Conservation (phyloP, 768 basidiomycete genomes). For the Mycena belliarum region DNA sequence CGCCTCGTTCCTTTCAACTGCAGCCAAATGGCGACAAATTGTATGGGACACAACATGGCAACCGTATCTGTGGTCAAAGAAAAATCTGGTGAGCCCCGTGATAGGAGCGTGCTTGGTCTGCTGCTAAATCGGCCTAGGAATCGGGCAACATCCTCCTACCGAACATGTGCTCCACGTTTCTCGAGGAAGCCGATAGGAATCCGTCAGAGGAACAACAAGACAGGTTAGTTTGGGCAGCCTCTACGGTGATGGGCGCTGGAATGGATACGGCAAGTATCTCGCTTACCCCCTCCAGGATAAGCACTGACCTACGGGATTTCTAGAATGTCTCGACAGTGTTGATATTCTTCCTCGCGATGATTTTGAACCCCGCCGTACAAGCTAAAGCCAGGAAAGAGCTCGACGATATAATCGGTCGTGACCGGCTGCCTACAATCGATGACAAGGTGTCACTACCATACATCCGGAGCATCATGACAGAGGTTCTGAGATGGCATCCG, state of each 20-base stretch:
- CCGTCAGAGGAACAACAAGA: background rate
- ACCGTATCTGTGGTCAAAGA: conserved; percentile 4
- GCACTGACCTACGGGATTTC: background rate
- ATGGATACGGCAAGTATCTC: background rate
- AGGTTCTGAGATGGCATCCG: conserved; percentile 17
- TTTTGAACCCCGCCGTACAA: background rate
- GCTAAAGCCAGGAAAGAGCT: conserved; percentile 2
- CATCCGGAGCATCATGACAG: conserved; percentile 8
- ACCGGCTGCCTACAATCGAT: conserved; percentile 10
- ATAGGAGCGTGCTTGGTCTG: too few relatives aligned
- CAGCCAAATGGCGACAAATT: background rate
- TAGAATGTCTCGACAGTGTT: background rate
- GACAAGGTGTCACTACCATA: conserved; percentile 12
- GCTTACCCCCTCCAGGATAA: too few relatives aligned
- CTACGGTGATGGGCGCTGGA: background rate
- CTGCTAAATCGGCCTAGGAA: background rate
- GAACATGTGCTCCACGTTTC: background rate
- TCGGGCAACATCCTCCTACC: background rate
- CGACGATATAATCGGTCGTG: background rate
- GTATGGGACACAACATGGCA: background rate
- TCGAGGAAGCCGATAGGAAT: background rate
- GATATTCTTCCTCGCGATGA: conserved; percentile 1
- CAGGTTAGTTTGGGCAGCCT: background rate
- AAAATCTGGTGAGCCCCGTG: background rate
- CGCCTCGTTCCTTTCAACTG: background rate